Evolutionary conservation across 2,329 filamentous ascomycete genomes (phyloP).

Genomic region (Akanthomyces dipterigenus): DNA sequence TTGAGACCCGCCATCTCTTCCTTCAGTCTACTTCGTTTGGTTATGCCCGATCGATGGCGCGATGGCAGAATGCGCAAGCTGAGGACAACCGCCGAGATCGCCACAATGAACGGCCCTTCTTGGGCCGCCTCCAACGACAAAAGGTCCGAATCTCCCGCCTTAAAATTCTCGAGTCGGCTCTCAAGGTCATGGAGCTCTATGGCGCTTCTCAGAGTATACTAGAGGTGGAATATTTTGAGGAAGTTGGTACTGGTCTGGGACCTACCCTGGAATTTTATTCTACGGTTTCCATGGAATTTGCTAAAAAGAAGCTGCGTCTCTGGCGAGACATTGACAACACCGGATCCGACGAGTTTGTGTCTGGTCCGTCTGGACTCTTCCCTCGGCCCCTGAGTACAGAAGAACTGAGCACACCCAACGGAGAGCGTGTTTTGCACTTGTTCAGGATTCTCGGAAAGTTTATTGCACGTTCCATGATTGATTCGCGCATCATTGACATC

Average conservation of each 20-base stretch:
- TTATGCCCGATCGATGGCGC: constrained; percentile 92
- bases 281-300: constrained; percentile 93
- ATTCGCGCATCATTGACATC: constrained; percentile 94
- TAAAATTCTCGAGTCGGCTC: constrained; percentile 91
- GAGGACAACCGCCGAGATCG: constrained; percentile 78
- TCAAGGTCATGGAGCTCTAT: constrained; percentile 99
- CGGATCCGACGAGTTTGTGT: constrained; percentile 72
- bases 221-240: constrained; percentile 97
- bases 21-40: constrained; percentile 97
- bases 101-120: constrained; percentile 83
- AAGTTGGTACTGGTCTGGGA: constrained; percentile 91
- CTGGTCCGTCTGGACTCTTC: constrained; percentile 78
- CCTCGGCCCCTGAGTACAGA: constrained; percentile 82
- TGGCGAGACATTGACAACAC: constrained; percentile 86
- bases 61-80: constrained; percentile 90
- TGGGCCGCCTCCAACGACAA: constrained; percentile 86
- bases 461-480: constrained; percentile 94
- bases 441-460: constrained; percentile 97
- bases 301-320: constrained; percentile 91
- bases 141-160: constrained; percentile 95
- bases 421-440: constrained; percentile 79
- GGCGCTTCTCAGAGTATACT: constrained; percentile 93
- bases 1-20: constrained; percentile 95
- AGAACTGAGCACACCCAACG: constrained; percentile 65
- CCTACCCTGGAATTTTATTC: constrained; percentile 98